Base-by-base conservation (phyloP, 805 yeast species). In the Candida maris region DNA sequence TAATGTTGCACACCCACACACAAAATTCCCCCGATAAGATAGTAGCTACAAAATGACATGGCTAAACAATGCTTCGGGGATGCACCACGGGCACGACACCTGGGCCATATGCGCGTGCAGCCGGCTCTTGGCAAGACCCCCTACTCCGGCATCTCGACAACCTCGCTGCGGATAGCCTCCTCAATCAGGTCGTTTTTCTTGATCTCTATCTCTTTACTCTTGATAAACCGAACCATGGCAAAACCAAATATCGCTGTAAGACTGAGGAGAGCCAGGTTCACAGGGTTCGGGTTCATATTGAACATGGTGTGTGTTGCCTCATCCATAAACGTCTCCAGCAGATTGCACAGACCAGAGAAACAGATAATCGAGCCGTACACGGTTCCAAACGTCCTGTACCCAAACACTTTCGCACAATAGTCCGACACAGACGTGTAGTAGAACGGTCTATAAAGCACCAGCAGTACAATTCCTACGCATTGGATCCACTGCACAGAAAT, bases 371-470 rank as follows among this genome's bases (percentile, higher is more conserved):
- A 63, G 1, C 97, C 97, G 55, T 91, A 91, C 5, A 91, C 81
- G 1, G 88, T 84, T 24, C 97, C 97, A 62, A 91, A 89, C 1
- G 94, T 87, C 37, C 78, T 81, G 60, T 84, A 88, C 0, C 97
- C 97, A 64, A 91, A 89, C 21, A 89, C 91, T 57, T 89, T 89
- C 19, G 95, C 94, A 52, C 88, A 76, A 58, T 81, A 87, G 60
- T 91, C 97, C 1, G 95, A 84, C 5, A 88, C 86, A 2, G 94
- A 85, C 2, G 97, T 89, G 61, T 89, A 91, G 55, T 85, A 88
- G 54, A 89, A 85, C 8, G 97, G 96, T 58, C 97, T 73, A 61
- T 85, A 88, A 2, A 85, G 67, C 8, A 87, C 97, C 46, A 89
- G 65, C 20, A 84, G 45, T 2, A 78, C 48, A 28, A 89, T 83